Base-by-base conservation (phyloP, 2,329 filamentous ascomycete species). In the Penicillium sp. region DNA sequence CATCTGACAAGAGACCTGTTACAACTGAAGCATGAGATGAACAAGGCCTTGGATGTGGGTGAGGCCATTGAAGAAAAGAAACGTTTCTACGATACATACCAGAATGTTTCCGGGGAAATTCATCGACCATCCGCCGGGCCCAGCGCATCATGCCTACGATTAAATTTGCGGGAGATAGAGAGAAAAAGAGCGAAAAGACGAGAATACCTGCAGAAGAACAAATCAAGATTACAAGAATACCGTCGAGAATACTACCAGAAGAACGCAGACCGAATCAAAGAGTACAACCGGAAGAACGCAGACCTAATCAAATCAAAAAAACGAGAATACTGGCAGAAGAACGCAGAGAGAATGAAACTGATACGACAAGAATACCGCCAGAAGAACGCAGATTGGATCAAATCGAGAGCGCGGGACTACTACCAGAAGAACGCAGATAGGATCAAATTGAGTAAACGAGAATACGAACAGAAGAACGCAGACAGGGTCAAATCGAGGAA, bases 181-280 rank as follows among this genome's bases (percentile, higher is more conserved):
- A 29, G 10, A 5, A 8, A 9, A 10, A 39, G 2, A 3, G 8
- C 10, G 9, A 8, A 23, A 4, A 0, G 2, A 2, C 39, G 7
- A 44, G 29, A 36, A 19, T 19, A 34, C 11, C 1, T 1, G 0
- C 19, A 10, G 21, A 36, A 38, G 31, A 34, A 36, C 2, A 47
- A 23, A 6, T 4, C 2, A 15, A n/a, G 4, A 6, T 2, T 21
- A 2, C 21, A 2, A 21, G 21, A 21, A 21, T 21, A 21, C 21
- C 5, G 3, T 6, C 29, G 0, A 27, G 23, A 27, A n/a, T n/a
- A 10, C 7, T 0, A 2, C 0, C 16, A 8, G 27, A 21, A 34
- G 44, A 33, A 43, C 23, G 1, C 1, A 43, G 40, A 43, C 15
- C 16, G 8, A n/a, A 2, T n/a, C 15, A 43, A n/a, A n/a, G n/a